Percentiles rank a stretch among this genome's conserved stretches.
Conservation (phyloP, 768 basidiomycete genomes). For the Dacryopinax primogenitus region DNA sequence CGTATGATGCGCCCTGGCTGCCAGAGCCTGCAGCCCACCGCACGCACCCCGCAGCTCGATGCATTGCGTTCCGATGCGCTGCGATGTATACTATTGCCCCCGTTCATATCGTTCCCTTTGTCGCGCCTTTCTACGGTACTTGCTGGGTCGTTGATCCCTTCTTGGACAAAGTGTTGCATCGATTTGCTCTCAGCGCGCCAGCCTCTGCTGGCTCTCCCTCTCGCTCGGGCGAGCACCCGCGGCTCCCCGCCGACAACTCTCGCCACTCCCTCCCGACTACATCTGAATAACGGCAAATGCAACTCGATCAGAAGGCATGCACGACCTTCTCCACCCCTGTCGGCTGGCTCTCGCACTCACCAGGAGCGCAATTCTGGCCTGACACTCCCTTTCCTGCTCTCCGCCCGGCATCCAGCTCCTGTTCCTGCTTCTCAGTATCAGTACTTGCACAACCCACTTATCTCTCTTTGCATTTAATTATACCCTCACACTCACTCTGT, state of each 20-base stretch:
- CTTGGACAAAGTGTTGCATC: not conserved
- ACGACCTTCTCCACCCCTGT: too few species aligned
- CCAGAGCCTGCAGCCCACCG: too few species aligned
- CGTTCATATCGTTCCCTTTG: not conserved
- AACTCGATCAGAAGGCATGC: too few species aligned
- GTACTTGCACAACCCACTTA: not conserved
- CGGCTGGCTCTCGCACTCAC: not conserved
- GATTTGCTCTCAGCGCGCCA: too few species aligned
- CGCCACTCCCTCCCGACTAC: too few species aligned
- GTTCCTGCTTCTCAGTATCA: too few species aligned
- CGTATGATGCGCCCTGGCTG: conserved; percentile 25
- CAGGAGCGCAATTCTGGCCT: not conserved
- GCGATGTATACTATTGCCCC: not conserved
- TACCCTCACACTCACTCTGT: not conserved
- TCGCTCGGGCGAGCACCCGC: too few species aligned
- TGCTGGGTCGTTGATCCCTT: not conserved
- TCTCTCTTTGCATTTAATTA: not conserved
- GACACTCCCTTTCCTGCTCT: not conserved
- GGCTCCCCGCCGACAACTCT: too few species aligned
- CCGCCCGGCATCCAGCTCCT: not conserved
- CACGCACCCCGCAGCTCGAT: too few species aligned
- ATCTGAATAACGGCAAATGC: too few species aligned
- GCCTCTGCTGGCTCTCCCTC: too few species aligned
- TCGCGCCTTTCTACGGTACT: not conserved
- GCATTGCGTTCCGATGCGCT: too few species aligned